Conservation (phyloP, 148 eudicot species). For the Nepenthes mirabilis region DNA sequence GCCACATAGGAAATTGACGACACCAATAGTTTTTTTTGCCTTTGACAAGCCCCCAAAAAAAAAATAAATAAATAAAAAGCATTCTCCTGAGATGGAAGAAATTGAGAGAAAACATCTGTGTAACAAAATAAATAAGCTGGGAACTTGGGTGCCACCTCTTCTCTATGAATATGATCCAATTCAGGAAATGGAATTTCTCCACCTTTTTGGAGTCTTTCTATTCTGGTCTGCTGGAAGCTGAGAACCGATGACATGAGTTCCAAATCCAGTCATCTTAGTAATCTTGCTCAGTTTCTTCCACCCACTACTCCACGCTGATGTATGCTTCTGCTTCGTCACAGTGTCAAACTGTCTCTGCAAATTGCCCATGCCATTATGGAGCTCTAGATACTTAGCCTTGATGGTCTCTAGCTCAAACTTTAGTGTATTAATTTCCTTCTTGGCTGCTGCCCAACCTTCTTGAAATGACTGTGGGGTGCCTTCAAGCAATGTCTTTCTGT, state of each 20-base stretch:
- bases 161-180: too few relatives aligned
- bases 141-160: too few relatives aligned
- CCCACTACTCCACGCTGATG: slow-evolving; percentile 71
- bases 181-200: slow-evolving; percentile 1
- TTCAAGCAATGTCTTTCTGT: slow-evolving; percentile 67
- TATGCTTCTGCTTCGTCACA: slow-evolving; percentile 37
- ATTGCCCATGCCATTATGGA: slow-evolving; percentile 64
- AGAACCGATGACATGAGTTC: background rate
- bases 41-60: too few relatives aligned
- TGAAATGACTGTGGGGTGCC: slow-evolving; percentile 95
- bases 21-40: too few relatives aligned
- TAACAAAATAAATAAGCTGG: too few relatives aligned
- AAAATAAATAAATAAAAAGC: too few relatives aligned
- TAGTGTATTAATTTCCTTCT: slow-evolving; percentile 82
- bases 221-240: background rate
- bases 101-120: too few relatives aligned
- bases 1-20: too few relatives aligned
- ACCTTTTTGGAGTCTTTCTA: background rate
- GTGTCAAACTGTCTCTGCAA: slow-evolving; percentile 79
- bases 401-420: slow-evolving; percentile 80
- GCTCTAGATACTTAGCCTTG: slow-evolving; percentile 65
- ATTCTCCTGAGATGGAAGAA: too few relatives aligned
- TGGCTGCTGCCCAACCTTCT: slow-evolving; percentile 87
- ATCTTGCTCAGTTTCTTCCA: slow-evolving; percentile 92
- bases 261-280: slow-evolving; percentile 4